Percentiles rank a stretch among this genome's conserved stretches.
Evolutionary conservation across 2,329 filamentous ascomycete species (phyloP).

Genomic region (Hypoxylon sp.): DNA sequence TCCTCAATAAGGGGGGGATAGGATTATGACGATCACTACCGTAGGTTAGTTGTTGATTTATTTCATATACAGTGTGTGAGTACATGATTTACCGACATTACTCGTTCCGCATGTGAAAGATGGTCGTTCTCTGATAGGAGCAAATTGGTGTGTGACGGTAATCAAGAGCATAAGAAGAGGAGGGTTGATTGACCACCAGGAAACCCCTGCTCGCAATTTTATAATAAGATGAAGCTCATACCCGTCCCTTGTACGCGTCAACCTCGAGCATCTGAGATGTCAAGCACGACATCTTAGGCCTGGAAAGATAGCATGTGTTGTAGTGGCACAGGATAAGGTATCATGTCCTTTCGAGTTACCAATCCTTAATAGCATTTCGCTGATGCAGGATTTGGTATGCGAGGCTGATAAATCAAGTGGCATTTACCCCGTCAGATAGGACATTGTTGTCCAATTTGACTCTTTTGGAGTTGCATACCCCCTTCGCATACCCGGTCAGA

Average conservation of each 20-base stretch:
- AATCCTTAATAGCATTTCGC: background rate
- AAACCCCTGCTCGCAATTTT: conserved; percentile 46
- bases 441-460: background rate
- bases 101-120: conserved; percentile 40
- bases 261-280: conserved; percentile 34
- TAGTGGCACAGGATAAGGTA: background rate
- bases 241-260: conserved; percentile 44
- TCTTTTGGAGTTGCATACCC: background rate
- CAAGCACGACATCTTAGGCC: conserved; percentile 41
- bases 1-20: conserved; percentile 32
- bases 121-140: conserved; percentile 32
- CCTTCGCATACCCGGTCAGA: background rate
- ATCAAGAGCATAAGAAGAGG: conserved; percentile 33
- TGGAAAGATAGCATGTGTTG: conserved; percentile 20
- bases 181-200: conserved; percentile 38
- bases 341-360: conserved; percentile 1
- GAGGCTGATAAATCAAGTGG: conserved; percentile 17
- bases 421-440: conserved; percentile 32
- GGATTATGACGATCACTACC: conserved; percentile 39
- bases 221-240: conserved; percentile 46
- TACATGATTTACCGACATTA: conserved; percentile 37
- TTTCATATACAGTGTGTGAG: conserved; percentile 32
- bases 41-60: conserved; percentile 10
- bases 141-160: conserved; percentile 36
- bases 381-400: background rate